Percentiles rank a stretch among this genome's conserved stretches.
These are phyloP conservation scores for Torulaspora maleeae DNA, from an alignment of 805 yeast species.

Conservation along the genomic window DNA sequence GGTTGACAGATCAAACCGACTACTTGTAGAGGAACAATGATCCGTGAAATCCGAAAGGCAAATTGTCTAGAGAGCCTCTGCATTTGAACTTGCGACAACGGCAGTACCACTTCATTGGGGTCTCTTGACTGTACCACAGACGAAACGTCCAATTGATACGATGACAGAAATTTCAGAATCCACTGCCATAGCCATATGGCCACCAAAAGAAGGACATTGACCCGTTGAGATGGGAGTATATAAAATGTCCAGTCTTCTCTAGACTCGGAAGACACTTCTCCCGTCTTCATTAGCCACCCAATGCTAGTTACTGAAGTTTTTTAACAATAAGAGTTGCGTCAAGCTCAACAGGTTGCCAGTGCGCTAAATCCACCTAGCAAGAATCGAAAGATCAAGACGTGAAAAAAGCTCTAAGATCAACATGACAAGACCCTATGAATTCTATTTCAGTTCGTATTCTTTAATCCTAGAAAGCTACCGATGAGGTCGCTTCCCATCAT, in stretches of 20 bases:
- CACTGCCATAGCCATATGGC: constrained; percentile 54
- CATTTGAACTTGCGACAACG: constrained; percentile 39
- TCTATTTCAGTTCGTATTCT: constrained; percentile 7
- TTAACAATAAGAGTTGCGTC: no score
- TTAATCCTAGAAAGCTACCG: constrained; percentile 5
- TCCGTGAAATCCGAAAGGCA: constrained; percentile 18
- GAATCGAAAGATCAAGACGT: neutral
- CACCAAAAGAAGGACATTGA: constrained; percentile 44
- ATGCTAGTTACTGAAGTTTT: neutral
- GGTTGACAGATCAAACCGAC: constrained; percentile 3
- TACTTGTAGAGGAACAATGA: constrained; percentile 25
- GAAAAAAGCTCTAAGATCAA: neutral
- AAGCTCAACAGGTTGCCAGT: no score
- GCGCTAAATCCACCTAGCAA: neutral
- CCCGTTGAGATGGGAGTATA: constrained; percentile 35
- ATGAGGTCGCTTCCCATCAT: constrained; percentile 20
- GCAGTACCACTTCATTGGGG: constrained; percentile 22
- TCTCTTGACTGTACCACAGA: constrained; percentile 20
- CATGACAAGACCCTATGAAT: constrained; percentile 1
- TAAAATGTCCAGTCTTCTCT: neutral
- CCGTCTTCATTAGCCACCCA: constrained; percentile 4
- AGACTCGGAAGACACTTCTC: neutral
- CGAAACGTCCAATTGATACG: constrained; percentile 42
- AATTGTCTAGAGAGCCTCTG: constrained; percentile 32
- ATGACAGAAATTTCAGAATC: constrained; percentile 40